phyloP scores from a whole-genome alignment of 1,284 basidiomycete species.

The Ceratobasidium sp. region DNA sequence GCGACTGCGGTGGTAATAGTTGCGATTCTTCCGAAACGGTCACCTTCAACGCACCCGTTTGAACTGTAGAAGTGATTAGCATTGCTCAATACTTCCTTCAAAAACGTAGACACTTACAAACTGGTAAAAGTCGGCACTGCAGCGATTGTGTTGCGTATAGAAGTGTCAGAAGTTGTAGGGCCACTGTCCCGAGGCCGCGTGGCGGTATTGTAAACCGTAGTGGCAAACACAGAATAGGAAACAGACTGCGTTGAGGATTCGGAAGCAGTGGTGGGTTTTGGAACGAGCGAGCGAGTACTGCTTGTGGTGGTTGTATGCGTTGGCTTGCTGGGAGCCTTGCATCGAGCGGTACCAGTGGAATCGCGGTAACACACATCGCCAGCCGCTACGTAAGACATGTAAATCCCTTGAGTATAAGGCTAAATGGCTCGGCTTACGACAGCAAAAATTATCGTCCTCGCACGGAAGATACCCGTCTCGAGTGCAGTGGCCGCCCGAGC shows the following conservation, averaged over 20 bases:
- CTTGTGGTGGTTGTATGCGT: neutral
- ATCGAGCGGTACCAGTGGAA: constrained; percentile 6
- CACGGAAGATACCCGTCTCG: constrained; percentile 30
- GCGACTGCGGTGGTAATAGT: no score
- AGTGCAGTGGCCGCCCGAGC: neutral
- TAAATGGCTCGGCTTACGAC: constrained; percentile 8
- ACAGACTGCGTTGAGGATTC: neutral
- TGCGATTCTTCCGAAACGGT: no score
- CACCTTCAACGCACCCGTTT: no score
- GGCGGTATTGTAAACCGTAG: neutral
- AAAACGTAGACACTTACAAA: neutral
- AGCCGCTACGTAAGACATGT: neutral
- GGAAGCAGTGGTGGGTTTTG: neutral
- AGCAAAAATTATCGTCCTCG: constrained; percentile 41
- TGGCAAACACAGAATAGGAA: neutral
- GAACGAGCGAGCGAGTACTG: no score
- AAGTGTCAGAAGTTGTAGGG: neutral
- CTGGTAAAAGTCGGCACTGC: neutral
- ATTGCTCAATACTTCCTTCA: no score
- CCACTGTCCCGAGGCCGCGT: neutral
- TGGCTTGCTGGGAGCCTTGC: neutral
- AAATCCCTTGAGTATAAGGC: neutral
- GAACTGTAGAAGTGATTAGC: no score
- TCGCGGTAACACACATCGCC: constrained; percentile 31
- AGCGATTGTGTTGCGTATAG: neutral